Percentiles rank a stretch among this genome's conserved stretches.
phyloP scores from a whole-genome alignment of 2,329 filamentous ascomycete species.

The Hypoxylon rubiginosum region DNA sequence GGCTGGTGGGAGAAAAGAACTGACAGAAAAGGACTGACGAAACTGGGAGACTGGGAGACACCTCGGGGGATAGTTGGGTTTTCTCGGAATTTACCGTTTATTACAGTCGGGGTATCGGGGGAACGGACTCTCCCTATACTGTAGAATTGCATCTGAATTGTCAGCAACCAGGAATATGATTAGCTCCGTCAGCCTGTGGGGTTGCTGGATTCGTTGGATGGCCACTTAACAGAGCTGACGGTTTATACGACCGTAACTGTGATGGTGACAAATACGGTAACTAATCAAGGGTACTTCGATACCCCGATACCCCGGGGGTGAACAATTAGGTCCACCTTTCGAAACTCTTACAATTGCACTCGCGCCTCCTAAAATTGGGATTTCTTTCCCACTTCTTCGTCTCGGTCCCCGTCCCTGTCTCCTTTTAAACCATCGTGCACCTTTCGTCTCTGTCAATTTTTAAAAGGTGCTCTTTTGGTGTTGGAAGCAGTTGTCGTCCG shows the following conservation, averaged over 20 bases:
- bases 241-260: neutral
- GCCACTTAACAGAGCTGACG: neutral
- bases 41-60: neutral
- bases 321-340: constrained; percentile 29
- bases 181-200: neutral
- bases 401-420: constrained; percentile 16
- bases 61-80: constrained; percentile 8
- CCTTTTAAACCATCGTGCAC: constrained; percentile 29
- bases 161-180: neutral
- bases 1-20: neutral
- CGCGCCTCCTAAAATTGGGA: constrained; percentile 36
- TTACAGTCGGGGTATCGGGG: neutral
- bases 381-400: constrained; percentile 24
- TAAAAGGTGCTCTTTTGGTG: constrained; percentile 28
- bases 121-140: neutral
- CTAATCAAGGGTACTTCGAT: neutral
- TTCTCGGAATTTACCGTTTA: constrained; percentile 9
- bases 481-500: constrained; percentile 28
- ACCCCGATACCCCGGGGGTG: neutral
- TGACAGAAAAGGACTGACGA: too few species aligned
- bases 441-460: constrained; percentile 33
- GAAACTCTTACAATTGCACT: constrained; percentile 32
- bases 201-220: too few species aligned
- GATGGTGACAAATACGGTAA: neutral
- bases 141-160: neutral